Evolutionary conservation across 495 filamentous ascomycete genomes (phyloP), one percentile per base, ranked within the genome.

Genomic region (Filosporella fistucella): DNA sequence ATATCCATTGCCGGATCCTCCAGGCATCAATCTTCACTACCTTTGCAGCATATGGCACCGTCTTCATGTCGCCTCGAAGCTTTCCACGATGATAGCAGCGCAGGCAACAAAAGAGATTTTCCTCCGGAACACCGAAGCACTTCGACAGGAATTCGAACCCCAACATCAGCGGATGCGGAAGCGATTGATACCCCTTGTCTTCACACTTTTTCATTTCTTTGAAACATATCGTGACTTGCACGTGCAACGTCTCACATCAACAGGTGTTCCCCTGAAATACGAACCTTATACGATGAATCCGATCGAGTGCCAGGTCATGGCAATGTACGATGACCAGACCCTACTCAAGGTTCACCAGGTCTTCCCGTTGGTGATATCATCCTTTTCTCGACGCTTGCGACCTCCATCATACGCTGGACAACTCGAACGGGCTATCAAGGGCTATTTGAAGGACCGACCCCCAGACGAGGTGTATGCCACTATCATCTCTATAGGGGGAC

Each of bases 131-230:
- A 75, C 75, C 13, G 68, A 70, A 52, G 65, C 71, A 11, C 66
- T 69, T 40, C 65, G 60, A 47, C 41, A 55, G 22, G 74, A 76
- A 36, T 80, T 77, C 44, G 72, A 69, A 32, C 68, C 74, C 2
- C 75, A 80, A 51, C 64, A 68, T 47, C 67, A 71, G 51, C 68
- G 76, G 10, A 80, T 80, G 75, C 69, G 75, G 28, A 70, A 74
- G 24, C 71, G 76, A 35, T 58, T 80, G 25, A 70, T 77, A 32
- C 76, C 76, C 2, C 47, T 75, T 18, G 60, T 80, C 12, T 78
- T 80, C 40, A 76, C 76, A 13, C 57, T 77, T 29, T 78, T 78
- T 50, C 76, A 80, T 56, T 80, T 80, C 55, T 80, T 80, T 54
- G 76, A 80, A 52, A 74, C 66, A 3, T 78, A 76, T 52, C 73